Conservation (phyloP, 2,329 filamentous ascomycete genomes). For the Botrytis byssoidea region DNA sequence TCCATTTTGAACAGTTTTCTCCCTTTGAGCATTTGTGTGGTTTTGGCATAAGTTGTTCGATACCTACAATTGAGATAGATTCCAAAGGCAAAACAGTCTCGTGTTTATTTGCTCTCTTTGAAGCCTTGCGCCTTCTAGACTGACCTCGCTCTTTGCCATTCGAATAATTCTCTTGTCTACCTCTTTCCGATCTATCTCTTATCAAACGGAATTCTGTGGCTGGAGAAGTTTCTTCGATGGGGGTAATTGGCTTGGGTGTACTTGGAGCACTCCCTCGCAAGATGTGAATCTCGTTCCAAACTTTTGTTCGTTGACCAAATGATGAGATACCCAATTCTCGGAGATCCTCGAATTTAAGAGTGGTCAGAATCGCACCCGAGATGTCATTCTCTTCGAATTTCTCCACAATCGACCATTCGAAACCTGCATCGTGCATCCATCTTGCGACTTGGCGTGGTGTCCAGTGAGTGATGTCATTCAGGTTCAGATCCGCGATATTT, state of each 20-base stretch:
- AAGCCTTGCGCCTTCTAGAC: constrained; percentile 31
- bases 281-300: constrained; percentile 77
- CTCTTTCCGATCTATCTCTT: constrained; percentile 29
- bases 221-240: constrained; percentile 56
- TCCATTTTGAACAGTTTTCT: constrained; percentile 79
- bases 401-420: constrained; percentile 74
- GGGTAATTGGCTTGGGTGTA: constrained; percentile 55
- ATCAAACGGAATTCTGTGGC: constrained; percentile 29
- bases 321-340: constrained; percentile 78
- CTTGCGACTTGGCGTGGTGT: constrained; percentile 74
- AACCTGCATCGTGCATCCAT: constrained; percentile 81
- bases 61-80: constrained; percentile 87
- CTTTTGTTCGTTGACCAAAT: constrained; percentile 74
- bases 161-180: constrained; percentile 27
- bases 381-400: constrained; percentile 93
- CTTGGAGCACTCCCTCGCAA: constrained; percentile 57
- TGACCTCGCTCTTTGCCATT: constrained; percentile 32
- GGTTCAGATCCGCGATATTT: constrained; percentile 56
- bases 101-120: constrained; percentile 34
- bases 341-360: constrained; percentile 87
- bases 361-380: constrained; percentile 79
- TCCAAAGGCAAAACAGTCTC: constrained; percentile 76
- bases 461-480: constrained; percentile 63
- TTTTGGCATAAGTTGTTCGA: constrained; percentile 84
- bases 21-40: constrained; percentile 83